These are phyloP conservation scores for Cercospora nicotianae DNA, from an alignment of 2,329 filamentous ascomycete species.

Conservation along the genomic window DNA sequence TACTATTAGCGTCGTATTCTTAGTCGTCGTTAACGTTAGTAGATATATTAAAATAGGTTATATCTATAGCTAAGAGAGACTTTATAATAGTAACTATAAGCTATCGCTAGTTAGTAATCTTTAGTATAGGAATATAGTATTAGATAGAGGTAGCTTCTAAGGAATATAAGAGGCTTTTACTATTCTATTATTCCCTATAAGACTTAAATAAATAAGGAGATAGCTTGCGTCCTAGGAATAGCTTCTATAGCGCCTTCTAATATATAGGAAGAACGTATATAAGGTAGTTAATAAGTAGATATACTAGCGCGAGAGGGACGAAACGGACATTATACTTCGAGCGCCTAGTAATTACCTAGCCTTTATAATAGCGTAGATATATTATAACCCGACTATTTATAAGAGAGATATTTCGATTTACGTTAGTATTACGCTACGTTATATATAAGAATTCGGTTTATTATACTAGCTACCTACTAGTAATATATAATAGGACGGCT, in stretches of 20 bases:
- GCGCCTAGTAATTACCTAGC: neutral
- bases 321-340: neutral
- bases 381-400: neutral
- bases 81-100: neutral
- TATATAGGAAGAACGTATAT: neutral
- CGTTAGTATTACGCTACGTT: neutral
- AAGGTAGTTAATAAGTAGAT: neutral
- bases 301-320: neutral
- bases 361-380: neutral
- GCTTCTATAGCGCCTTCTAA: neutral
- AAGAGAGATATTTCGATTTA: too few relatives aligned
- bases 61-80: neutral
- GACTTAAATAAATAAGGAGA: neutral
- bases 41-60: too few relatives aligned
- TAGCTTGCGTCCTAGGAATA: neutral
- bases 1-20: too few relatives aligned
- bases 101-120: too few relatives aligned
- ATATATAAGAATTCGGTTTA: too few relatives aligned
- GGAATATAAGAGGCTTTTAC: too few relatives aligned
- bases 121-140: too few relatives aligned
- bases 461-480: too few relatives aligned
- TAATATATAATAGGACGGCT: too few relatives aligned
- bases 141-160: too few relatives aligned
- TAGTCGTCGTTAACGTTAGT: too few relatives aligned
- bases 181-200: too few relatives aligned